Evolutionary conservation across 1,284 basidiomycete species (phyloP).

Genomic region (Testicularia cyperi): DNA sequence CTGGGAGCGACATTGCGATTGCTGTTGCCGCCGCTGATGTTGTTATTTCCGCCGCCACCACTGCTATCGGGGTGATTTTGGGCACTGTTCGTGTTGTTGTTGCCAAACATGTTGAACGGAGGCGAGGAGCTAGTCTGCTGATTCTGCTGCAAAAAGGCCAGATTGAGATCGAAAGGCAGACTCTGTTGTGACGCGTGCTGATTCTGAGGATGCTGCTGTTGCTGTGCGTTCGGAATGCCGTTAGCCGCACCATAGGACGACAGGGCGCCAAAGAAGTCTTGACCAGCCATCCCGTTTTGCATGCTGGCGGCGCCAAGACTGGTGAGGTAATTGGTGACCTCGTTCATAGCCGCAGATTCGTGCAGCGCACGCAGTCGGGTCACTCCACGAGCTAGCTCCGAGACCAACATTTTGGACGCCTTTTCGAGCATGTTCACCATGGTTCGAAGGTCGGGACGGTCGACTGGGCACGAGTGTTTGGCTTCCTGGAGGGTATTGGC

Average conservation of each 20-base stretch:
- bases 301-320: slow-evolving; percentile 2
- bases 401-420: slow-evolving; percentile 13
- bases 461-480: slow-evolving; percentile 18
- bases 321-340: slow-evolving; percentile 6
- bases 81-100: slow-evolving; percentile 1
- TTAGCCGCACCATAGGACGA: slow-evolving; percentile 7
- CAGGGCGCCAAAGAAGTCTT: slow-evolving; percentile 18
- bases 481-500: slow-evolving; percentile 16
- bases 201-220: slow-evolving; percentile 12
- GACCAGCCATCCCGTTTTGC: slow-evolving; percentile 1
- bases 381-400: slow-evolving; percentile 23
- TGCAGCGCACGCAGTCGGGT: slow-evolving; percentile 19
- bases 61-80: slow-evolving; percentile 1
- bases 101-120: slow-evolving; percentile 11
- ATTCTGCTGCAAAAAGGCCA: slow-evolving; percentile 9
- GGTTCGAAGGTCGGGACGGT: slow-evolving; percentile 25
- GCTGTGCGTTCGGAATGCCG: slow-evolving; percentile 1
- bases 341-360: slow-evolving; percentile 10
- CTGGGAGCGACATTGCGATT: too few relatives aligned
- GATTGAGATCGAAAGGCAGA: slow-evolving; percentile 17
- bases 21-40: slow-evolving; percentile 1
- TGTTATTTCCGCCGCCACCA: not conserved
- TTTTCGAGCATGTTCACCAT: slow-evolving; percentile 21
- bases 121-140: slow-evolving; percentile 5
- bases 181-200: not conserved